phyloP scores from a whole-genome alignment of 2,329 filamentous ascomycete genomes.

The Colletotrichum ledebouriae region DNA sequence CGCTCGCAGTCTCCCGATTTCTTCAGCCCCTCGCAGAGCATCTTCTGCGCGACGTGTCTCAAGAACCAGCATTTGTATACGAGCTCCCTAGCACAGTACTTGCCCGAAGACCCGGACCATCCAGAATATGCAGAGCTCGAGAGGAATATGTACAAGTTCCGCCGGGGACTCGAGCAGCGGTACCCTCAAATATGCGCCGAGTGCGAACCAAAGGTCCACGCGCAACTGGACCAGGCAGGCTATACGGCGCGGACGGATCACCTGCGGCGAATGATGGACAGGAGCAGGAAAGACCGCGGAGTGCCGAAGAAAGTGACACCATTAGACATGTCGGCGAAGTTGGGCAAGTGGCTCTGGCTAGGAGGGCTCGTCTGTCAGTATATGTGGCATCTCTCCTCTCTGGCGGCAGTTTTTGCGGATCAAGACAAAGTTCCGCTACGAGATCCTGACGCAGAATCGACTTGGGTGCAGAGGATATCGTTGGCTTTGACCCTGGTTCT shows the following conservation, averaged over 20 bases:
- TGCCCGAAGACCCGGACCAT: constrained; percentile 74
- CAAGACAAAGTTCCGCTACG: constrained; percentile 33
- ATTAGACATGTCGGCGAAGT: constrained; percentile 58
- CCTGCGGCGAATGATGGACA: constrained; percentile 80
- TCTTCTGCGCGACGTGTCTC: constrained; percentile 82
- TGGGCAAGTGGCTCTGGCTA: constrained; percentile 64
- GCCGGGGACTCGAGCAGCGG: constrained; percentile 78
- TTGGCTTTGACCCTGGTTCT: constrained; percentile 47
- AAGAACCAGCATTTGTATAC: constrained; percentile 91
- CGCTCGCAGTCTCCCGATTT: constrained; percentile 54
- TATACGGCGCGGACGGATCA: constrained; percentile 90
- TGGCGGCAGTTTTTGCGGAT: constrained; percentile 41
- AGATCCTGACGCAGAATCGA: constrained; percentile 36
- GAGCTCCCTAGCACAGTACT: constrained; percentile 82
- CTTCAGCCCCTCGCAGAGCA: constrained; percentile 51
- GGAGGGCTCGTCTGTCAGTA: constrained; percentile 61
- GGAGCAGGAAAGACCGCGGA: constrained; percentile 63
- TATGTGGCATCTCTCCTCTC: constrained; percentile 62
- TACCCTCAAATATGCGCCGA: constrained; percentile 90
- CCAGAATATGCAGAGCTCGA: constrained; percentile 79
- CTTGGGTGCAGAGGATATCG: constrained; percentile 13
- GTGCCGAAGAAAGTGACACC: constrained; percentile 54
- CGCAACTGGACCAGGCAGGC: constrained; percentile 76
- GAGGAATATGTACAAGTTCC: constrained; percentile 77
- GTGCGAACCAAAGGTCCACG: constrained; percentile 82